Conservation (phyloP, 345 rosid genomes). For the Tarenaya hassleriana region DNA sequence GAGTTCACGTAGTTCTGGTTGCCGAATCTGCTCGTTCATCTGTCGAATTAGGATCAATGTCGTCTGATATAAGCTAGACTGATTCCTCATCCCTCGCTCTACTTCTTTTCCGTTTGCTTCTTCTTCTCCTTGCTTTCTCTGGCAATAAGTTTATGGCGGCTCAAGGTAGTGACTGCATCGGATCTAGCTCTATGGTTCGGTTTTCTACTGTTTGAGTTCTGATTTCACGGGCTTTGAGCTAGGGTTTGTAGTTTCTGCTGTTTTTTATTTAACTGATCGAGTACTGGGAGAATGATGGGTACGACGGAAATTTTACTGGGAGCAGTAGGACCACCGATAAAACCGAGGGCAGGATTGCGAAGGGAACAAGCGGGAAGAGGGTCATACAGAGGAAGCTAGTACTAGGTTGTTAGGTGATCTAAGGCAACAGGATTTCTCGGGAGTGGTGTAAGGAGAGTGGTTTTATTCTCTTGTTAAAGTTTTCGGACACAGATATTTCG, state of each 20-base stretch:
- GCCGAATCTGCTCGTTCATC: slow-evolving; percentile 21
- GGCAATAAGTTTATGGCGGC: slow-evolving; percentile 20
- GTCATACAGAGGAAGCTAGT: slow-evolving; percentile 91
- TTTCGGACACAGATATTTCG: slow-evolving; percentile 8
- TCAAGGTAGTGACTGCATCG: slow-evolving; percentile 15
- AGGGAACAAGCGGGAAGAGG: slow-evolving; percentile 97
- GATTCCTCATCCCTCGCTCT: slow-evolving; percentile 1
- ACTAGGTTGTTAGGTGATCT: slow-evolving; percentile 12
- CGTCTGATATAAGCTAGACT: slow-evolving; percentile 79
- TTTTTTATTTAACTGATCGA: slow-evolving; percentile 9
- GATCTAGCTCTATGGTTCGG: slow-evolving; percentile 25
- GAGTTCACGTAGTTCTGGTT: slow-evolving; percentile 12
- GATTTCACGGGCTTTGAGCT: slow-evolving; percentile 16
- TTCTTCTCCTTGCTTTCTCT: slow-evolving; percentile 8
- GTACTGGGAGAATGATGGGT: slow-evolving; percentile 58
- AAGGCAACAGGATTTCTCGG: slow-evolving; percentile 2
- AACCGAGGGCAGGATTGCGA: slow-evolving; percentile 76
- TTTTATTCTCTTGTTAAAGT: not conserved
- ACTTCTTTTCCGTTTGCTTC: slow-evolving; percentile 8
- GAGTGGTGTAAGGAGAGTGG: slow-evolving; percentile 15
- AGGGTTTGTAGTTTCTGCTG: slow-evolving; percentile 15
- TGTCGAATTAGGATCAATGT: slow-evolving; percentile 46
- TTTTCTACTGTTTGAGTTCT: slow-evolving; percentile 9
- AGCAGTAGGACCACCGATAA: slow-evolving; percentile 80
- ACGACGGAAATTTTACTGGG: slow-evolving; percentile 62